phyloP scores from a whole-genome alignment of 345 rosid genomes.

The Trapa incisa region DNA sequence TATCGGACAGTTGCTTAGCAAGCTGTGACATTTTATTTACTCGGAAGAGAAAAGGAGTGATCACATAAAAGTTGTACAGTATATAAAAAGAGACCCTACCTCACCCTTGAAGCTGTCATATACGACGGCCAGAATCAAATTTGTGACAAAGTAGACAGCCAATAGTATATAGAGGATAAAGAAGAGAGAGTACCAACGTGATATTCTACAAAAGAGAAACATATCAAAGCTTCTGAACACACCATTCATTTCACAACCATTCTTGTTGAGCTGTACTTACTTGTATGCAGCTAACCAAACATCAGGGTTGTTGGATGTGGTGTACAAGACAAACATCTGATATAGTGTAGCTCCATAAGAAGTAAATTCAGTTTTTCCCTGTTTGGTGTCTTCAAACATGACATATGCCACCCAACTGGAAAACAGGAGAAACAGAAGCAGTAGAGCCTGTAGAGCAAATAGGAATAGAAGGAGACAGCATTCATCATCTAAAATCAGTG shows the following conservation, averaged over 20 bases:
- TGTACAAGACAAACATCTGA: slow-evolving; percentile 80
- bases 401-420: slow-evolving; percentile 94
- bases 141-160: slow-evolving; percentile 94
- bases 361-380: slow-evolving; percentile 56
- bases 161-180: slow-evolving; percentile 70
- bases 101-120: slow-evolving; percentile 91
- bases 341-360: slow-evolving; percentile 76
- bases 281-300: slow-evolving; percentile 97
- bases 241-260: background rate
- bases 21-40: slow-evolving; percentile 35
- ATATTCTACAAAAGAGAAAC: slow-evolving; percentile 36
- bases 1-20: slow-evolving; percentile 70
- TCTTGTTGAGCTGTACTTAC: slow-evolving; percentile 35
- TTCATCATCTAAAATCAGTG: background rate
- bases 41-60: background rate
- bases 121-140: slow-evolving; percentile 94
- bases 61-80: background rate
- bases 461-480: slow-evolving; percentile 12
- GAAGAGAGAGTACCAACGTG: slow-evolving; percentile 81
- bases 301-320: slow-evolving; percentile 97
- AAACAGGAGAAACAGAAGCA: slow-evolving; percentile 76
- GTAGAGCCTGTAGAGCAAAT: slow-evolving; percentile 54
- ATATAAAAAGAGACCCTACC: slow-evolving; percentile 31
- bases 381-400: slow-evolving; percentile 88
- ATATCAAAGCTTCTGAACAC: background rate